phyloP scores from a whole-genome alignment of 257 asterid species.

The Solanum sejunctum region DNA sequence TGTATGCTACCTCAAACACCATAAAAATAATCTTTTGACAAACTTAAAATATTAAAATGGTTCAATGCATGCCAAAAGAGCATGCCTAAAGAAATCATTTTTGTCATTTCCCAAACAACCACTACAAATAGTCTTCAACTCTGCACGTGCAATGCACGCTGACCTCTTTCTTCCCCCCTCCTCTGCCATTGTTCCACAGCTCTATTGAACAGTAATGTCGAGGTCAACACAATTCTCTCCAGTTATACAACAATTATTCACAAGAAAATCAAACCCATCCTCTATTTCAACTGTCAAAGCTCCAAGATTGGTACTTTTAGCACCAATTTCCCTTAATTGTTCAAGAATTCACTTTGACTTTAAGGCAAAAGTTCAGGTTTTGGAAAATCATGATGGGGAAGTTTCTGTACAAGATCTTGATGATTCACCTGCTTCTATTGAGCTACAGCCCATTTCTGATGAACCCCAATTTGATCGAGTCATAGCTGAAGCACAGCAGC shows the following conservation, averaged over 20 bases:
- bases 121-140: not conserved
- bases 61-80: no score
- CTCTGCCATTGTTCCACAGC: not conserved
- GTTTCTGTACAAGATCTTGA: not conserved
- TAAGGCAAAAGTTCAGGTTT: not conserved
- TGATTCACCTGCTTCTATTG: conserved; percentile 36
- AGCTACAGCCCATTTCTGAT: conserved; percentile 39
- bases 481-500: not conserved
- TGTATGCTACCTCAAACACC: no score
- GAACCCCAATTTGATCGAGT: conserved; percentile 43
- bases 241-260: not conserved
- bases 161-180: not conserved
- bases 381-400: not conserved
- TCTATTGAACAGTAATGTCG: not conserved
- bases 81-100: no score
- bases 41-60: no score
- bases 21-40: no score
- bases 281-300: not conserved
- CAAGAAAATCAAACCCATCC: not conserved
- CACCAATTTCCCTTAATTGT: not conserved
- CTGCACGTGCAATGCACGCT: not conserved
- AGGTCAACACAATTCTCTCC: not conserved
- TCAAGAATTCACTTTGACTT: not conserved
- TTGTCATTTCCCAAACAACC: not conserved
- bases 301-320: not conserved